Evolutionary conservation across 306 rosid genomes (phyloP), one percentile per base, ranked within the genome.

Genomic region (Cucurbita pepo): DNA sequence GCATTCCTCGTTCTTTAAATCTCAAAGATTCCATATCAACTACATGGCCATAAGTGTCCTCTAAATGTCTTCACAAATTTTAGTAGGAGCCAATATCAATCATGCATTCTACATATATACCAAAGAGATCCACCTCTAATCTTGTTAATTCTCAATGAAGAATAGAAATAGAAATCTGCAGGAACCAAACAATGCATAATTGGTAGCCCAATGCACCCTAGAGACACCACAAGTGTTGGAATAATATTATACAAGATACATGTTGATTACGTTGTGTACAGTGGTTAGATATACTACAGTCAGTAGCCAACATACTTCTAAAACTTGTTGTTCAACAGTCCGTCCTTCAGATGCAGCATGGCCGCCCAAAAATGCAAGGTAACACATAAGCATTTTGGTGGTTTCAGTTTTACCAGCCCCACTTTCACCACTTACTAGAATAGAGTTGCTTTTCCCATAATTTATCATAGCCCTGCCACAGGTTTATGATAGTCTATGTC

Each of bases 331-430:
- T 79, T 92, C 96, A 71, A 90, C 95, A 56, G 88, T 86, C 48
- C 86, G 76, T 69, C 97, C 93, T 84, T 84, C 92, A 71, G 89
- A 75, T 70, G 86, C 89, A 71, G 81, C 71, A 67, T 80, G 79
- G 60, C 97, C 96, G 66, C 96, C 97, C 81, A 92, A 81, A 86
- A 59, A 89, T 77, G 96, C 97, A 77, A 92, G 89, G 89, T 92
- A 92, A 54, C 80, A 85, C 97, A 92, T 90, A 76, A 92, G 92
- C 95, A 88, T 86, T 86, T 92, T 92, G 71, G 97, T 88, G 76
- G 96, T 92, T 85, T 92, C 97, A 30, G 97, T 92, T 84, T 92
- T 89, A 74, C 97, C 97, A 62, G 97, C 91, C 54, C 97, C 97
- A 48, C 97, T 92, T 82, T 92, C 97, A 66, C 97, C 95, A 63